Base-by-base conservation (phyloP, 805 yeast genomes). In the Danielia reshetovae region DNA sequence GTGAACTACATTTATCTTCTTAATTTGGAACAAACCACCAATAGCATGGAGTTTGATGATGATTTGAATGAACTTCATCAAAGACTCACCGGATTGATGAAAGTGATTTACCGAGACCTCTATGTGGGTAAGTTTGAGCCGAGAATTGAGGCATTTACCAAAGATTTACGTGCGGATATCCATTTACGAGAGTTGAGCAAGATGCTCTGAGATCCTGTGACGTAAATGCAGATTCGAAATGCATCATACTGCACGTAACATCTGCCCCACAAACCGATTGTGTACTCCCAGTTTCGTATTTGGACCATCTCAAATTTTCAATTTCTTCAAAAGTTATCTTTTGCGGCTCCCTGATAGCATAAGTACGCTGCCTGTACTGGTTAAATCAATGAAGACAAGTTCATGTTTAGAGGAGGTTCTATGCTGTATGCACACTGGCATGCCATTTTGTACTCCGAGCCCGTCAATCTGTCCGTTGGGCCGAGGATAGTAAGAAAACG, bases 151-250 rank as follows among this genome's bases (percentile, higher is more conserved):
- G 46, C 55, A 3, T 72, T 81, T 36, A 64, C 68, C 0, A 66
- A 59, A 27, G 86, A 79, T 46, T 56, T 82, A 35, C 65, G 68
- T n/a, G 54, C 61, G 18, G 86, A 81, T 43, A 55, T 65, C 8
- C 75, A 70, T 17, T 49, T 81, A 33, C 60, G 68, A 33, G 72
- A 60, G 32, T 59, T 82, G 22, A 74, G 81, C 22, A 58, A 49
- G 40, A 36, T 46, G 25, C 42, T 65, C n/a, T 46, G 18, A 23
- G 14, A n/a, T n/a, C n/a, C n/a, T n/a, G n/a, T n/a, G n/a, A n/a
- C n/a, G n/a, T n/a, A n/a, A n/a, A n/a, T n/a, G n/a, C n/a, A n/a
- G n/a, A n/a, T n/a, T n/a, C n/a, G n/a, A n/a, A n/a, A n/a, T n/a
- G n/a, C n/a, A n/a, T n/a, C n/a, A n/a, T n/a, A 19, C 9, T 19